phyloP scores from a whole-genome alignment of 441 rosid species.

The Erysimum pusillum region DNA sequence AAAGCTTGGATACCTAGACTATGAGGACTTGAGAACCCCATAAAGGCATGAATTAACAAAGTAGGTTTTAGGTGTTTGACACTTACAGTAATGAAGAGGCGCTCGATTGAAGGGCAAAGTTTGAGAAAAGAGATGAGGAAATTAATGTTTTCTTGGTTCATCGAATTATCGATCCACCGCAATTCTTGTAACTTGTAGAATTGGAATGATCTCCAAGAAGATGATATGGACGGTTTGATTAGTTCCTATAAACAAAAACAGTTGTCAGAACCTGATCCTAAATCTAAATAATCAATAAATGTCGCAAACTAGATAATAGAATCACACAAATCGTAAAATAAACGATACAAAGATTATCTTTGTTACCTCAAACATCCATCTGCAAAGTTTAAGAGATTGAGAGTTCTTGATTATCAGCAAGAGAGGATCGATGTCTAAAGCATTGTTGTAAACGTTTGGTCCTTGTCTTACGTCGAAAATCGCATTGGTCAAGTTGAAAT shows the following conservation, averaged over 20 bases:
- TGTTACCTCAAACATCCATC: conserved; percentile 70
- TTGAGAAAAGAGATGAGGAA: conserved; percentile 59
- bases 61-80: background rate
- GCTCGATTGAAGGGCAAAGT: conserved; percentile 65
- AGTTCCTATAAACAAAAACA: conserved; percentile 52
- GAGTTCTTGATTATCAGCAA: conserved; percentile 65
- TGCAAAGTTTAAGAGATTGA: conserved; percentile 58
- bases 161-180: conserved; percentile 66
- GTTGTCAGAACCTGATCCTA: background rate
- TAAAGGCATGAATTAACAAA: background rate
- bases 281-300: background rate
- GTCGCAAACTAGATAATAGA: background rate
- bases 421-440: conserved; percentile 49
- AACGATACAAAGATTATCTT: background rate
- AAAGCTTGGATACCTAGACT: background rate
- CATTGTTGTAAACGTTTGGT: conserved; percentile 36
- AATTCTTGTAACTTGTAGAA: conserved; percentile 66
- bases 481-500: conserved; percentile 62
- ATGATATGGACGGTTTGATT: conserved; percentile 57
- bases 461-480: conserved; percentile 63
- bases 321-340: background rate
- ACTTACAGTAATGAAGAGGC: conserved; percentile 66
- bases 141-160: conserved; percentile 46
- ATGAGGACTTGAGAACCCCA: too few species aligned
- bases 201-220: conserved; percentile 54